Evolutionary conservation across 129 eudicot genomes (phyloP).

Genomic region (Helichrysum umbraculigerum): DNA sequence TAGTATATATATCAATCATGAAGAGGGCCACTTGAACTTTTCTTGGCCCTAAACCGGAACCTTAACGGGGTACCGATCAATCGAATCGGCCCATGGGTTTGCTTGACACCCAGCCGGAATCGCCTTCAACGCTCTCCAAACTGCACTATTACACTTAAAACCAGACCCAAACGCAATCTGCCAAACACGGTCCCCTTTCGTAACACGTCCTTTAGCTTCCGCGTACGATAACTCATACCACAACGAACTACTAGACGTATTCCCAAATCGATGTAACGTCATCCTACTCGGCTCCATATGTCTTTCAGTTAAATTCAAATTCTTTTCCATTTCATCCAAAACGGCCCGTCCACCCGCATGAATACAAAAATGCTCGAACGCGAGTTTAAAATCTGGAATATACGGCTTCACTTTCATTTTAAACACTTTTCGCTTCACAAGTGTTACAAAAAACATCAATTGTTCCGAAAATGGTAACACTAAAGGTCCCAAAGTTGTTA

Average conservation of each 20-base stretch:
- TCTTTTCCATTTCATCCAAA: slow-evolving; percentile 71
- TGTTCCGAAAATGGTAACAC: slow-evolving; percentile 85
- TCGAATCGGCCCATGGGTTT: slow-evolving; percentile 75
- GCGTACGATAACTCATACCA: slow-evolving; percentile 88
- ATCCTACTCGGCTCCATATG: slow-evolving; percentile 94
- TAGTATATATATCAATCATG: too few relatives aligned
- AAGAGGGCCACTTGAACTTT: not conserved
- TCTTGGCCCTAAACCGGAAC: slow-evolving; percentile 20
- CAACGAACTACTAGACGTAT: slow-evolving; percentile 87
- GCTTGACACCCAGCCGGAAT: slow-evolving; percentile 38
- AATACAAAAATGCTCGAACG: slow-evolving; percentile 90
- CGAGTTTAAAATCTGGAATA: slow-evolving; percentile 80
- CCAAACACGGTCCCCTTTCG: slow-evolving; percentile 77
- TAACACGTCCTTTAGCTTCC: slow-evolving; percentile 81
- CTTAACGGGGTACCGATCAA: slow-evolving; percentile 68
- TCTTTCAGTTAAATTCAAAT: slow-evolving; percentile 60
- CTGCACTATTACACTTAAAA: slow-evolving; percentile 92
- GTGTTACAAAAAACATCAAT: slow-evolving; percentile 60
- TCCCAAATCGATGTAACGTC: slow-evolving; percentile 87
- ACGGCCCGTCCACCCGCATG: slow-evolving; percentile 94
- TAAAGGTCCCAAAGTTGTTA: slow-evolving; percentile 77
- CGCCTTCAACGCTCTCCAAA: slow-evolving; percentile 70
- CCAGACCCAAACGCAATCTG: slow-evolving; percentile 98
- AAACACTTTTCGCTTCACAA: slow-evolving; percentile 58
- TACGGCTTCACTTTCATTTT: slow-evolving; percentile 76